Evolutionary conservation across 169 alveolate species (phyloP), one percentile per base, ranked within the genome.

Genomic region (Eimeria acervulina): DNA sequence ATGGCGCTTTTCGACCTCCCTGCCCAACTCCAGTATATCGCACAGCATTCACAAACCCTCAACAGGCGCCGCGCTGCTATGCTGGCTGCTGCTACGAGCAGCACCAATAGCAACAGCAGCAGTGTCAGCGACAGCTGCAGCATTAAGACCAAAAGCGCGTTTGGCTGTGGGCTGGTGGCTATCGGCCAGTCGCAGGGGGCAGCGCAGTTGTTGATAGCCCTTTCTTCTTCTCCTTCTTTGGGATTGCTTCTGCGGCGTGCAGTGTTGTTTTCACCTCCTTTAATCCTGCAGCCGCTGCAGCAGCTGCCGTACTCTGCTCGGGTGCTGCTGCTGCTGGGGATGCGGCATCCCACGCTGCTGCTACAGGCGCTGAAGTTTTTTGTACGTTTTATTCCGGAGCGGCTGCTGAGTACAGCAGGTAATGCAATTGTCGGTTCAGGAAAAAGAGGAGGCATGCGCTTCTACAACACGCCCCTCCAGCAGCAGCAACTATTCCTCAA

Each of bases 121-220:
- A 31, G 80, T 55, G 19, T n/a, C 93, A 85, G 63, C 76, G 28
- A 63, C 80, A 23, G 76, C 74, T 31, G 92, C 92, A 52, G 92
- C 92, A 84, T 26, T 42, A 81, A 47, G 44, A 51, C 51, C 66
- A 21, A 51, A 61, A 85, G 42, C 81, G 83, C 87, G 26, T 66
- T 63, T 47, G 85, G 95, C 42, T 38, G 95, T 40, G 95, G 95
- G 42, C 3, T 68, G 63, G 85, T 66, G 76, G 93, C 89, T 28
- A 33, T 93, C 51, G 96, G 96, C 31, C 96, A 93, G 96, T 93
- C 96, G 19, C 96, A 93, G 38, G 96, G 96, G 12, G 96, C 96
- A 10, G 96, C 96, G 40, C 96, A 93, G 88, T 74, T 93, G 93
- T 38, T 93, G 78, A 90, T 84, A 17, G 47, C 80, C 17, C 33